phyloP scores from a whole-genome alignment of 1,139 yeast genomes.

The Taiozyma sp. region DNA sequence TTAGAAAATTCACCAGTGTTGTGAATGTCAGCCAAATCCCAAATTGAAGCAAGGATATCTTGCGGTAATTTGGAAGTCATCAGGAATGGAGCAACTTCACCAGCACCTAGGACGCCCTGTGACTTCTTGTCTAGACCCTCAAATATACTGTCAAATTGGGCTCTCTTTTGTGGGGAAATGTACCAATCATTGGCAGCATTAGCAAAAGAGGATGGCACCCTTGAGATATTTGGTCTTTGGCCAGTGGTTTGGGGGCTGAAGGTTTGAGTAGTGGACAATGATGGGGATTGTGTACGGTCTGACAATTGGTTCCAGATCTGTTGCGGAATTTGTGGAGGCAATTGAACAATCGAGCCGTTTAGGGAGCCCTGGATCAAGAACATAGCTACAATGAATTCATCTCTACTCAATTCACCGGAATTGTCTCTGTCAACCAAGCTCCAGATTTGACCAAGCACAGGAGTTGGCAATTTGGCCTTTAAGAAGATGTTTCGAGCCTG shows the following conservation, averaged over 20 bases:
- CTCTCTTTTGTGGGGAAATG: constrained; percentile 61
- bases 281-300: constrained; percentile 16
- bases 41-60: constrained; percentile 78
- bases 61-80: constrained; percentile 84
- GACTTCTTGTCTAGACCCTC: constrained; percentile 65
- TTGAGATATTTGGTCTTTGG: constrained; percentile 19
- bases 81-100: constrained; percentile 83
- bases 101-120: constrained; percentile 62
- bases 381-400: constrained; percentile 90
- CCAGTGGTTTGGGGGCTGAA: constrained; percentile 29
- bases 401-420: constrained; percentile 62
- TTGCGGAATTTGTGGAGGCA: constrained; percentile 70
- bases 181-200: constrained; percentile 66
- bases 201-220: constrained; percentile 34
- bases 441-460: constrained; percentile 84
- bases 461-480: constrained; percentile 79
- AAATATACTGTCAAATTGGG: constrained; percentile 75
- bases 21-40: constrained; percentile 93
- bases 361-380: constrained; percentile 81
- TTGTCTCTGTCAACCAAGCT: constrained; percentile 72
- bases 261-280: constrained; percentile 16
- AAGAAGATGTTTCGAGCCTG: constrained; percentile 80
- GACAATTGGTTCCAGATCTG: constrained; percentile 54
- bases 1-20: constrained; percentile 79
- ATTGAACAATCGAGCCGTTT: constrained; percentile 56